Base-by-base conservation (phyloP, 2,329 filamentous ascomycete genomes). In the Calonectria naviculata region DNA sequence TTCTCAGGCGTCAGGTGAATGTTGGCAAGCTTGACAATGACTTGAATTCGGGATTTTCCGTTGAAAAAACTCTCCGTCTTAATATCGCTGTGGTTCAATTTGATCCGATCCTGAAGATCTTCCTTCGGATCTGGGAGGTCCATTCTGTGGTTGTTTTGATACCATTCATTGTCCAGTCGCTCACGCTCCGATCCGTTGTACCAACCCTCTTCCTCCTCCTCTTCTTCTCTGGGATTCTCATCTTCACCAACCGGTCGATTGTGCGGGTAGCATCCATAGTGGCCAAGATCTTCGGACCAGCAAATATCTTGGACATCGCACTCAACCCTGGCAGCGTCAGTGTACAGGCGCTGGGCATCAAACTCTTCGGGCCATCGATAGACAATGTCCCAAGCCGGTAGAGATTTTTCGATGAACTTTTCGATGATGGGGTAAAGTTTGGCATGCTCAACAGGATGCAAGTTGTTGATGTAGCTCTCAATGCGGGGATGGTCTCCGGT, bases 11-110 rank as follows among this genome's bases (percentile, higher is more conserved):
- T 89, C 1, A 93, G 84, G 31, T 91, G 85, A 52, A 93, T 89
- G 58, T 88, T 90, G 17, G 89, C 86, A 13, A 93, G 81, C 79
- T 93, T 93, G 65, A 92, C 87, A 66, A 93, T 90, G 46, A 93
- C 84, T 71, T 93, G 92, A 0, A 93, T 80, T 3, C 81, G 81
- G 12, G 78, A 68, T 4, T 72, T 70, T 28, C 74, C 75, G 5
- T 78, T 42, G 58, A 81, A 81, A 73, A 83, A 85, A 1, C 75
- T 76, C 1, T 72, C 65, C 3, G 75, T 67, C 38, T 80, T 78
- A 56, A 82, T 73, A 17, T 80, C 74, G 17, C 70, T 56, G 24
- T 75, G 12, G 17, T 68, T 69, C 41, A 80, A 54, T 12, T 62
- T 47, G 28, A 72, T 38, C 1, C 62, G 24, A 5, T 65, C 44